These are phyloP conservation scores for Cicer chorassanicum DNA, from an alignment of 306 rosid genomes.

Conservation along the genomic window DNA sequence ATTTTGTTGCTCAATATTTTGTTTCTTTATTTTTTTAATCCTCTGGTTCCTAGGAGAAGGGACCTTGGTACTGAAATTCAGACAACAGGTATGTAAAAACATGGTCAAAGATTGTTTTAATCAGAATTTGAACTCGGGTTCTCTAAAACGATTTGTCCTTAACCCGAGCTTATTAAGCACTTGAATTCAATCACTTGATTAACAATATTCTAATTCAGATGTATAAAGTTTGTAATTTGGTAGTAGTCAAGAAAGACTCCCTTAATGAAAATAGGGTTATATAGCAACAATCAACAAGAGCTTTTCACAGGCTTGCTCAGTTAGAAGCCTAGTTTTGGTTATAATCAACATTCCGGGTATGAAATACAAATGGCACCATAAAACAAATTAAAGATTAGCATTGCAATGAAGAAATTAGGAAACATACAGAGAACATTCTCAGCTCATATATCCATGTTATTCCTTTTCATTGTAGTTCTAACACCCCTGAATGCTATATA, in stretches of 20 bases:
- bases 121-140: too few relatives aligned
- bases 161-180: too few relatives aligned
- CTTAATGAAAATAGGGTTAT: not conserved
- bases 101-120: too few relatives aligned
- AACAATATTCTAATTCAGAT: not conserved
- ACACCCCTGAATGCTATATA: constrained; percentile 15
- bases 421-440: constrained; percentile 30
- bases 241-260: not conserved
- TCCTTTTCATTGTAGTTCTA: constrained; percentile 12
- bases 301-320: not conserved
- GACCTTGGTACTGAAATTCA: too few relatives aligned
- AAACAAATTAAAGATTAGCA: constrained; percentile 22
- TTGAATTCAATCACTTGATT: too few relatives aligned
- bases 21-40: too few relatives aligned
- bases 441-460: not conserved
- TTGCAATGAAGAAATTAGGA: constrained; percentile 2
- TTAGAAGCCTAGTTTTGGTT: constrained; percentile 19
- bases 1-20: too few relatives aligned
- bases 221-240: not conserved
- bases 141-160: too few relatives aligned
- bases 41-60: too few relatives aligned
- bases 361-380: constrained; percentile 5
- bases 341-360: not conserved
- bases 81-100: too few relatives aligned
- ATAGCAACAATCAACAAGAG: not conserved